Base-by-base conservation (phyloP, 331 rosid species). In the Malus hybrid region DNA sequence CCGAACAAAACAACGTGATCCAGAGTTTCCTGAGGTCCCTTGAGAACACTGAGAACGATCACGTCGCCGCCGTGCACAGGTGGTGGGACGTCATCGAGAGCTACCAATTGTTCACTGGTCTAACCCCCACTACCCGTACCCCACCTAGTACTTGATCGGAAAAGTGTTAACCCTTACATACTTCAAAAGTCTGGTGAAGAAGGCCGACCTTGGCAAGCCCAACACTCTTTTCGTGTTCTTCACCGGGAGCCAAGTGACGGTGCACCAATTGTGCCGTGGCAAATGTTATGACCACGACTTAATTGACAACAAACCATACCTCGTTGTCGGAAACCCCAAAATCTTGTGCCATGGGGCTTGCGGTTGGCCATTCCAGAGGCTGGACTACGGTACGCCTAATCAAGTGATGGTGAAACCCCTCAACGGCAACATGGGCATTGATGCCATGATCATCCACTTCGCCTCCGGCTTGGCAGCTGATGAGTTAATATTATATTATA, bases 21-120 rank as follows among this genome's bases (percentile, higher is more conserved):
- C 14, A n/a, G 61, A 74, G 61, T 12, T 74, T 74, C 70, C n/a
- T 74, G 19, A 24, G n/a, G 15, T 73, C 77, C 24, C 31, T 73
- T 3, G 55, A 39, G 20, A 20, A 55, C 8, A 6, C 20, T 7
- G 54, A 31, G 29, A 39, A 5, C 12, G 71, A 44, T 18, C 54
- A 36, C 55, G 12, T n/a, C 2, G 6, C 39, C 2, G 34, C 68
- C 2, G 24, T 24, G n/a, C 28, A 19, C 57, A 34, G 27, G 18
- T 73, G 77, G 60, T 61, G 44, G 78, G 31, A 31, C 13, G 31
- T 74, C 0, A 46, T 74, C 7, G 78, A 74, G 16, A 4, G 46
- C 70, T 74, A 74, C 70, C 77, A 61, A 19, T 3, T 32, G 3
- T 66, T 66, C 70, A 31, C 14, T 9, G 15, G 14, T 34, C n/a